Evolutionary conservation across 2,329 filamentous ascomycete species (phyloP), one percentile per base, ranked within the genome.

Genomic region (Sordariomycetes sp.): DNA sequence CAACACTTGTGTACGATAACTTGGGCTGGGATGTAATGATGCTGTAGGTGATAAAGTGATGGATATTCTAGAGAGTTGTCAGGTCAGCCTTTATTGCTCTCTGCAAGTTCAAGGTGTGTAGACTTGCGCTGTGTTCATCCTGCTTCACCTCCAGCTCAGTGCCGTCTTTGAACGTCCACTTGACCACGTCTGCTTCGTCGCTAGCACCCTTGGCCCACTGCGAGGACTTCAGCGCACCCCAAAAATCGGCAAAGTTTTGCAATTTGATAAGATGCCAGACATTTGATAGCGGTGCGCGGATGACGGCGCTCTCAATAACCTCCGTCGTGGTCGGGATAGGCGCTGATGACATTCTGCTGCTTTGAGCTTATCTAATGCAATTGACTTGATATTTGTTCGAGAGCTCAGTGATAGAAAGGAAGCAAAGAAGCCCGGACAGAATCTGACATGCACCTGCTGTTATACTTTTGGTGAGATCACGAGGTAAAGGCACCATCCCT

Each of bases 251-350:
- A 72, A 89, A 88, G 69, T 85, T 78, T 70, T 83, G 79, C 46
- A 89, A 82, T 78, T 89, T 89, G 80, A 89, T 85, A 66, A 83
- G 76, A 75, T 89, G 86, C 86, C 86, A 89, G 69, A 88, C 85
- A 64, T 80, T 71, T 66, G 79, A 78, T 69, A 88, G 79, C 37
- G 81, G 81, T 43, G 85, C 85, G 64, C 81, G 77, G 72, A 89
- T 88, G 71, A 89, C 83, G 67, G 82, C 78, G 59, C 80, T 83
- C 74, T 87, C 85, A 64, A 77, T 74, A 66, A 88, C 82, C 28
- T 81, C 85, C 65, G 83, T 86, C 60, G 82, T 82, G 50, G 85
- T 87, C 61, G 85, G 85, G 68, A 87, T 87, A 57, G 65, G 60
- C 37, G 65, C 64, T 53, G 67, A 63, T 59, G 53, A 54, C 28